phyloP scores from a whole-genome alignment of 148 eudicot species.

The Rhododendron mucronatum region DNA sequence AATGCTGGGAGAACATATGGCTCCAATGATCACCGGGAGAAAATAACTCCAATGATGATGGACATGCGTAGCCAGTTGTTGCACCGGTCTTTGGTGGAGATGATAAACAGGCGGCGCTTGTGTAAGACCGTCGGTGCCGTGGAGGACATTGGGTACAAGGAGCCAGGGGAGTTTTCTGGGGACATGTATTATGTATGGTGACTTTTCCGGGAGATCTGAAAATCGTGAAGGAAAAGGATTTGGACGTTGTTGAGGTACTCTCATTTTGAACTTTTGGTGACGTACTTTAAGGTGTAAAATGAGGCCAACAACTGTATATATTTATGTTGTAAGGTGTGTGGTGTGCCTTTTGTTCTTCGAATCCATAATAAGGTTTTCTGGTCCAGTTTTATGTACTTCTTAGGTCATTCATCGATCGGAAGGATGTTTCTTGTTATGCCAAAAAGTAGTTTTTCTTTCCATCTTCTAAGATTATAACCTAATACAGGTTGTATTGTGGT shows the following conservation, averaged over 20 bases:
- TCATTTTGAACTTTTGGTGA: not conserved
- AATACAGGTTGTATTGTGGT: not conserved
- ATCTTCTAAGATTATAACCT: not conserved
- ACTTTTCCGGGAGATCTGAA: not conserved
- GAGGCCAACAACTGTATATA: not conserved
- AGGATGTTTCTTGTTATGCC: not conserved
- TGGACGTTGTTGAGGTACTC: not conserved
- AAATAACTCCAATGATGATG: slow-evolving; percentile 25
- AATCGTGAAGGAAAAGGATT: slow-evolving; percentile 4
- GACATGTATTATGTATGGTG: not conserved
- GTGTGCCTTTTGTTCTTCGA: not conserved
- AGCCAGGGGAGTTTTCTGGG: slow-evolving; percentile 22
- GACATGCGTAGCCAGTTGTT: slow-evolving; percentile 47
- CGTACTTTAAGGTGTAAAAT: not conserved
- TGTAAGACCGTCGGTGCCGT: slow-evolving; percentile 39
- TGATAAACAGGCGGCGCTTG: slow-evolving; percentile 33
- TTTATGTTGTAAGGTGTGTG: not conserved
- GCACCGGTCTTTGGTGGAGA: slow-evolving; percentile 37
- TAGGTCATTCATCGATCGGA: not conserved
- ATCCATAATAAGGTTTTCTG: not conserved
- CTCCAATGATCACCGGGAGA: slow-evolving; percentile 17
- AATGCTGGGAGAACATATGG: slow-evolving; percentile 12
- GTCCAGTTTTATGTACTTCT: not conserved
- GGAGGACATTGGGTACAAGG: slow-evolving; percentile 37
- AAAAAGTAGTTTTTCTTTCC: not conserved